Conservation (phyloP, 495 filamentous ascomycete genomes). For the Xylona heveae region DNA sequence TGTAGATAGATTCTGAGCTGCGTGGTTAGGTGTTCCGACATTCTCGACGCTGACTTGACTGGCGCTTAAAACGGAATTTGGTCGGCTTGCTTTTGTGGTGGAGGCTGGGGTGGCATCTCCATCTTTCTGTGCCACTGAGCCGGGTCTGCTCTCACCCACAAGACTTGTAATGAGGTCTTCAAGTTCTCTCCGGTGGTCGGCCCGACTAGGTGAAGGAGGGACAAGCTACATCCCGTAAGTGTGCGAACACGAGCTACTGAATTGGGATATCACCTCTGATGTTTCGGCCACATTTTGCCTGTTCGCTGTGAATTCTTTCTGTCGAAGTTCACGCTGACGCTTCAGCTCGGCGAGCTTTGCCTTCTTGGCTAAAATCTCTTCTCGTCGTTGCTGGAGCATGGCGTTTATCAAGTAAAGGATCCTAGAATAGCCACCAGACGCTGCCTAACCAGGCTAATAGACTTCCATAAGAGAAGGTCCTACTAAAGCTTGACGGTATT, state of each 20-base stretch:
- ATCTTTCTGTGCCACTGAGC: conserved; percentile 38
- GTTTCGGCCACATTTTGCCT: conserved; percentile 41
- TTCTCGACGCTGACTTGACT: conserved; percentile 52
- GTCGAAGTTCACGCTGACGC: conserved; percentile 63
- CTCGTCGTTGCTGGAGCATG: conserved; percentile 64
- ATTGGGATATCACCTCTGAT: conserved; percentile 23
- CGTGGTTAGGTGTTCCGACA: conserved; percentile 13
- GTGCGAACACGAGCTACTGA: conserved; percentile 5
- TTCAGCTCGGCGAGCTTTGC: conserved; percentile 92
- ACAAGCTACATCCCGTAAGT: conserved; percentile 26
- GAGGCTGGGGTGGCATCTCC: conserved; percentile 36
- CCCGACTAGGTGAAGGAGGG: conserved; percentile 44
- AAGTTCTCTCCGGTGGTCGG: conserved; percentile 55
- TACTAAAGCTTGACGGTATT: no score
- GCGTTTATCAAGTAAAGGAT: no score
- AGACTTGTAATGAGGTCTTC: conserved; percentile 62
- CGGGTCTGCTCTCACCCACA: conserved; percentile 54
- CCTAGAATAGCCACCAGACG: no score
- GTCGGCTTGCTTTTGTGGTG: conserved; percentile 48
- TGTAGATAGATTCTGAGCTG: conserved; percentile 47
- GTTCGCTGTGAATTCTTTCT: conserved; percentile 42
- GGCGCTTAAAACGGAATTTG: conserved; percentile 62
- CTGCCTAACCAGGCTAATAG: no score
- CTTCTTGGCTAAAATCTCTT: conserved; percentile 86
- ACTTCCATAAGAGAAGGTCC: no score